Evolutionary conservation across 1,284 basidiomycete species (phyloP), one percentile per base, ranked within the genome.

Genomic region (Puccinia polysora): DNA sequence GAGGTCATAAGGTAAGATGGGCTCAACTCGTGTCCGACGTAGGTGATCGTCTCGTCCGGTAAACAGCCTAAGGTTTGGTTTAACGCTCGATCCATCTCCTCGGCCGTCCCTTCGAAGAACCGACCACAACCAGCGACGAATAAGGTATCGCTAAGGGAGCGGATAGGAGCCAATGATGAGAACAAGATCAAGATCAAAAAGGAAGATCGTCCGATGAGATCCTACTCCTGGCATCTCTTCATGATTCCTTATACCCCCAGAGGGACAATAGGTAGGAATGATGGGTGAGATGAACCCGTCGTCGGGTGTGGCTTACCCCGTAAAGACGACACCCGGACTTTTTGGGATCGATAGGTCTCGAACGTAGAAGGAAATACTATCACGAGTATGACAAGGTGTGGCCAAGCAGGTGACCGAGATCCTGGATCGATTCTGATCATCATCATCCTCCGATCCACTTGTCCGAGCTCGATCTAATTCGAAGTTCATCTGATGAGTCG

Each of bases 351-450:
- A 81, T 71, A 82, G 75, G 81, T 84, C 83, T 47, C 88, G 88
- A 69, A 88, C 84, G 79, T 89, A 85, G 83, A 88, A 97, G 81
- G 90, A 95, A 78, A 95, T 94, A 50, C 91, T 95, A 81, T 97
- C 95, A 79, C 91, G 90, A 0, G 95, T 97, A 80, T 97, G 95
- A 81, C 93, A 96, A 0, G 94, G 95, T 0, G 94, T 98, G 14
- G 90, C 88, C 20, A 93, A 81, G 47, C 74, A 75, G 4, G 64
- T 75, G 36, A 78, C 77, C 6, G 83, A 87, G 81, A 95, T 84
- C 60, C 23, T 2, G n/a, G 36, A 36, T 83, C 82, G 72, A 91
- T 85, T 73, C 84, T 83, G n/a, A 86, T 82, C 2, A 20, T 38
- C 56, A 20, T n/a, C 56, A n/a, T 59, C 28, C 14, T 38, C 56